A percentile compares a stretch with the other conserved stretches of the same genome.
Evolutionary conservation across 345 rosid species (phyloP).

Genomic region (Xanthoceras sorbifolium): DNA sequence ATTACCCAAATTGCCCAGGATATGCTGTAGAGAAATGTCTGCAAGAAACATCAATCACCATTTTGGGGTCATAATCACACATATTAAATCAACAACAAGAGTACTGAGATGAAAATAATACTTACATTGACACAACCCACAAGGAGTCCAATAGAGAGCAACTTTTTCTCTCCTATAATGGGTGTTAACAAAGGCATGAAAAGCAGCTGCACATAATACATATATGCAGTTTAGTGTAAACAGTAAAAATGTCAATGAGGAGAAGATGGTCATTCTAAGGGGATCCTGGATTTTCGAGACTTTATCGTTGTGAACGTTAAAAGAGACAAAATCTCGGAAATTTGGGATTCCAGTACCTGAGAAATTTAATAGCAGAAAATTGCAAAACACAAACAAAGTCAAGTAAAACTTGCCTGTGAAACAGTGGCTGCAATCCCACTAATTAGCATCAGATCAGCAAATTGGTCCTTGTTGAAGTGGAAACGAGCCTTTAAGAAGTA

Average conservation of each 20-base stretch:
- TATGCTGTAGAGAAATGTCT: constrained; percentile 66
- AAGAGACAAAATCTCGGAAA: no score
- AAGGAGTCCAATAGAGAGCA: constrained; percentile 75
- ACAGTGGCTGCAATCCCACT: constrained; percentile 50
- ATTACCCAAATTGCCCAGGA: constrained; percentile 87
- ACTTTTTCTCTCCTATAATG: constrained; percentile 54
- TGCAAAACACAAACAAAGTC: not conserved
- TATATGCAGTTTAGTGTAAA: no score
- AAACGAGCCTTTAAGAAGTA: constrained; percentile 88
- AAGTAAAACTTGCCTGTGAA: constrained; percentile 53
- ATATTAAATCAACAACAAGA: no score
- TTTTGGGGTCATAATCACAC: not conserved
- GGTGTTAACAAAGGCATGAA: constrained; percentile 67
- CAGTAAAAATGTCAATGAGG: constrained; percentile 2
- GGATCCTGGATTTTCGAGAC: no score
- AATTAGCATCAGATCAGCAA: constrained; percentile 73
- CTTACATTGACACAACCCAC: constrained; percentile 45
- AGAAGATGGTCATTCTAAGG: no score
- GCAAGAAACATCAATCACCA: constrained; percentile 32
- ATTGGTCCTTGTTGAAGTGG: constrained; percentile 74
- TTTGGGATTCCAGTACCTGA: not conserved
- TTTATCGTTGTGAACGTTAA: no score
- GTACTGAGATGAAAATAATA: not conserved
- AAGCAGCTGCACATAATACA: constrained; percentile 64
- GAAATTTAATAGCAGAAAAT: not conserved